These are phyloP conservation scores for Penicillium concentricum DNA, from an alignment of 2,329 filamentous ascomycete species.

Conservation along the genomic window DNA sequence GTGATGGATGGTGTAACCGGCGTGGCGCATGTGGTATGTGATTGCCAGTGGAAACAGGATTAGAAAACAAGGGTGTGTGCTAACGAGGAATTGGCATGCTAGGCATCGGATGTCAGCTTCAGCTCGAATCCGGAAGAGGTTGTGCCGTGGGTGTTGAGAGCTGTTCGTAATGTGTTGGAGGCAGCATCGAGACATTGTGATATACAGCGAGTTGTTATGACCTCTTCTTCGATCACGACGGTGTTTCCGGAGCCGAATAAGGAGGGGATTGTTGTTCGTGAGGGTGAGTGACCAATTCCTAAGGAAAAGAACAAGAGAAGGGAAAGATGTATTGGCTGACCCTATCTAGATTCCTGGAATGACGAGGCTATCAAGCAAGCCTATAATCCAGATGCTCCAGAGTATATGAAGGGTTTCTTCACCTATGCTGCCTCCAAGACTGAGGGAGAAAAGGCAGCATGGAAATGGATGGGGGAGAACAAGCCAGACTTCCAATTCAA, in stretches of 20 bases:
- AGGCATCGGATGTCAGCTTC: conserved; percentile 13
- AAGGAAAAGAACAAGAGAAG: not conserved
- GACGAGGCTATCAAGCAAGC: conserved; percentile 33
- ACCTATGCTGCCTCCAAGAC: conserved; percentile 51
- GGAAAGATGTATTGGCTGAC: not conserved
- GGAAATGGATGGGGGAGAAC: conserved; percentile 47
- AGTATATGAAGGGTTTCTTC: conserved; percentile 24
- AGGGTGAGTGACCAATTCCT: conserved; percentile 9
- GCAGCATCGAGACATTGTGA: conserved; percentile 5
- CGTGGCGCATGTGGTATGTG: conserved; percentile 9
- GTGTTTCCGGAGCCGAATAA: not conserved
- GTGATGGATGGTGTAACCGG: conserved; percentile 26
- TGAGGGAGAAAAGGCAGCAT: conserved; percentile 47
- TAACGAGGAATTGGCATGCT: too few relatives aligned
- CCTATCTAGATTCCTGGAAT: conserved; percentile 17
- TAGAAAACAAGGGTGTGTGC: not conserved
- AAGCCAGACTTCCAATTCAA: conserved; percentile 48
- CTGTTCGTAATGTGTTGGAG: conserved; percentile 13
- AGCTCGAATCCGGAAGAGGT: conserved; percentile 12
- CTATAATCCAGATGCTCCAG: conserved; percentile 29
- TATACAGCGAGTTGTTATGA: conserved; percentile 19
- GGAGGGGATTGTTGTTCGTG: conserved; percentile 7
- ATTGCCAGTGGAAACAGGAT: not conserved
- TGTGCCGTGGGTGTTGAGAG: conserved; percentile 6
- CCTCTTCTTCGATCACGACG: conserved; percentile 19